Percentiles rank a stretch among this genome's conserved stretches.
These are phyloP conservation scores for Zanthoxylum bungeanum DNA, from an alignment of 345 rosid genomes.

Conservation along the genomic window DNA sequence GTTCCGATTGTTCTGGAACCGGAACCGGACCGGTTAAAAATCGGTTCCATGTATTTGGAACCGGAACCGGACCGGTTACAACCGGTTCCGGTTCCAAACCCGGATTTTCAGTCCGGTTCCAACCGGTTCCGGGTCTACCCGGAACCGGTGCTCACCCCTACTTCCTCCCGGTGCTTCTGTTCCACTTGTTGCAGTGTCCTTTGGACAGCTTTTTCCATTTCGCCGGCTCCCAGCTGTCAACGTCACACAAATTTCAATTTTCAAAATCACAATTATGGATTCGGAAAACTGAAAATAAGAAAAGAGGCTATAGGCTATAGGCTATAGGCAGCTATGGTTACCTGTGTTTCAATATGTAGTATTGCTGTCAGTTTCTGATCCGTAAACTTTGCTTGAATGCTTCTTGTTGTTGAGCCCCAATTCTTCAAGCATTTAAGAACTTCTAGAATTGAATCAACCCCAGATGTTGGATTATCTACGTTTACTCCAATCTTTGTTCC, in stretches of 20 bases:
- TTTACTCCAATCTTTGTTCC: constrained; percentile 37
- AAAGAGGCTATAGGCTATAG: background rate
- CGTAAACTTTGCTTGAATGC: constrained; percentile 38
- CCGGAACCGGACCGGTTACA: no score
- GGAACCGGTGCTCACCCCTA: no score
- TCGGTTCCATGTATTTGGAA: no score
- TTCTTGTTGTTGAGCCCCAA: constrained; percentile 29
- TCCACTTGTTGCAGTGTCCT: constrained; percentile 39
- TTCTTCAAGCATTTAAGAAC: constrained; percentile 45
- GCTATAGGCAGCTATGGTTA: background rate
- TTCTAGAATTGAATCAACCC: constrained; percentile 58
- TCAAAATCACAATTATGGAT: background rate
- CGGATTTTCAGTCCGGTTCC: no score
- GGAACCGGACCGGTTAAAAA: no score
- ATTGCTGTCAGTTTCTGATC: constrained; percentile 31
- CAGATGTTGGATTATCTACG: constrained; percentile 44
- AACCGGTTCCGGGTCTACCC: no score
- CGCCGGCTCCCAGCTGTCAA: constrained; percentile 44
- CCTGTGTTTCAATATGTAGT: constrained; percentile 47
- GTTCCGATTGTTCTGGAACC: no score
- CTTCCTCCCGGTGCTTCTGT: no score
- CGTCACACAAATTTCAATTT: background rate
- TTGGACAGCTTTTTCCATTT: constrained; percentile 40
- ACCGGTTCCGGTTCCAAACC: no score
- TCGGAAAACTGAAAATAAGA: background rate